These are phyloP conservation scores for Fusarium musae DNA, from an alignment of 2,329 filamentous ascomycete genomes.

Conservation along the genomic window DNA sequence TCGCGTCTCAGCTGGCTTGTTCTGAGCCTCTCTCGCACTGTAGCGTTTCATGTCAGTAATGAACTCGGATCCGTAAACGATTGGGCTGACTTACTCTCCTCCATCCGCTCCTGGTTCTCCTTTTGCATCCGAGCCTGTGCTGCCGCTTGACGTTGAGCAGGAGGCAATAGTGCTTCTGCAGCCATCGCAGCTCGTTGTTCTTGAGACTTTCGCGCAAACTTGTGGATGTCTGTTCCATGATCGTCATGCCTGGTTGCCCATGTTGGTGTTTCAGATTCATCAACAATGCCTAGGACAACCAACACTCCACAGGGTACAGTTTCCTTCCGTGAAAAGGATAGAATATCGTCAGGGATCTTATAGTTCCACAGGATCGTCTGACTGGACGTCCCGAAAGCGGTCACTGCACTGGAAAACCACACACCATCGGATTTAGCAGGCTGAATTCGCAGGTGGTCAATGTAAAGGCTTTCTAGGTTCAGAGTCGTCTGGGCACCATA, in stretches of 20 bases:
- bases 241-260: conserved; percentile 61
- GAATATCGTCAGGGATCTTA: conserved; percentile 63
- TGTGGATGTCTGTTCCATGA: conserved; percentile 46
- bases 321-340: conserved; percentile 61
- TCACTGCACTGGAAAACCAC: conserved; percentile 68
- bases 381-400: conserved; percentile 64
- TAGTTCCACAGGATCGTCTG: conserved; percentile 71
- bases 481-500: conserved; percentile 33
- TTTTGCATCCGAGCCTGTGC: conserved; percentile 53
- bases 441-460: conserved; percentile 59
- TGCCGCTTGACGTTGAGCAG: conserved; percentile 55
- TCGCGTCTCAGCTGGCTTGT: conserved; percentile 56
- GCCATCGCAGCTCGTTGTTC: conserved; percentile 56
- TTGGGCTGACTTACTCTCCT: conserved; percentile 55
- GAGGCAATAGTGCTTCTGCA: conserved; percentile 58
- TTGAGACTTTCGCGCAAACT: conserved; percentile 49
- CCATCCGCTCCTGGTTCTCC: conserved; percentile 57
- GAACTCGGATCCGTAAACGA: fast-evolving
- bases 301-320: conserved; percentile 69
- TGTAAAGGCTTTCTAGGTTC: conserved; percentile 54
- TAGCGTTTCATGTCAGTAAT: background rate
- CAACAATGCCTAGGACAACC: conserved; percentile 63
- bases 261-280: conserved; percentile 63
- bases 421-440: conserved; percentile 52
- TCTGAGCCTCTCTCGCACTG: conserved; percentile 57